Conservation (phyloP, 1,284 basidiomycete genomes). For the Mycena sp. region DNA sequence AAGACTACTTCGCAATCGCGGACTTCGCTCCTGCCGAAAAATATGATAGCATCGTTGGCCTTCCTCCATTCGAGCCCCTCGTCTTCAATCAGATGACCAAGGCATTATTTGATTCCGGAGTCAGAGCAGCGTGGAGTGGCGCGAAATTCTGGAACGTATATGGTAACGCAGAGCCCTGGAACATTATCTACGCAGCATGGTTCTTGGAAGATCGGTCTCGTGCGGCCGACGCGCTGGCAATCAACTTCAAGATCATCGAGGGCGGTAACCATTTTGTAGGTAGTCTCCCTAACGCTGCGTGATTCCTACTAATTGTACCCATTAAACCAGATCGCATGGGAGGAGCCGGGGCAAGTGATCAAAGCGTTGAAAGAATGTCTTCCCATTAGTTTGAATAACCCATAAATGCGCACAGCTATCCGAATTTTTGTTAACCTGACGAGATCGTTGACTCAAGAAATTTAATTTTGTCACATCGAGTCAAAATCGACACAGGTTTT, state of each 20-base stretch:
- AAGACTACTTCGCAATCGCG: conserved; percentile 11
- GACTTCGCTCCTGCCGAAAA: conserved; percentile 16
- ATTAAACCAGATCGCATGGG: conserved; percentile 20
- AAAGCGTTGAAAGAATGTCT: conserved; percentile 20
- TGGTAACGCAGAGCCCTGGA: conserved; percentile 22
- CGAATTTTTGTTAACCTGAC: no score
- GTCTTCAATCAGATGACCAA: conserved; percentile 10
- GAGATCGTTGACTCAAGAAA: no score
- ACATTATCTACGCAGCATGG: conserved; percentile 19
- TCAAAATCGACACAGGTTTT: no score
- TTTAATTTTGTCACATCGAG: no score
- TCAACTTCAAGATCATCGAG: conserved; percentile 10
- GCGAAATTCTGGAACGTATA: conserved; percentile 17
- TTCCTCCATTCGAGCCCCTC: conserved; percentile 6
- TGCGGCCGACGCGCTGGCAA: neutral
- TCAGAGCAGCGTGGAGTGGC: conserved; percentile 13
- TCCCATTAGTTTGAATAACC: no score
- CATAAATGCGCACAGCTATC: no score
- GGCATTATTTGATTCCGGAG: conserved; percentile 16
- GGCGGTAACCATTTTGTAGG: conserved; percentile 28
- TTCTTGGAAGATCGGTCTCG: conserved; percentile 17
- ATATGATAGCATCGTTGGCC: conserved; percentile 23
- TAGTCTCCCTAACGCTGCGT: neutral
- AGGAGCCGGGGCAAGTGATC: conserved; percentile 20
- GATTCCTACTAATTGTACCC: neutral